Percentiles rank a stretch among this genome's conserved stretches.
Evolutionary conservation across 78 protist genomes (phyloP).

Genomic region (Dictyostelium citrinum): DNA sequence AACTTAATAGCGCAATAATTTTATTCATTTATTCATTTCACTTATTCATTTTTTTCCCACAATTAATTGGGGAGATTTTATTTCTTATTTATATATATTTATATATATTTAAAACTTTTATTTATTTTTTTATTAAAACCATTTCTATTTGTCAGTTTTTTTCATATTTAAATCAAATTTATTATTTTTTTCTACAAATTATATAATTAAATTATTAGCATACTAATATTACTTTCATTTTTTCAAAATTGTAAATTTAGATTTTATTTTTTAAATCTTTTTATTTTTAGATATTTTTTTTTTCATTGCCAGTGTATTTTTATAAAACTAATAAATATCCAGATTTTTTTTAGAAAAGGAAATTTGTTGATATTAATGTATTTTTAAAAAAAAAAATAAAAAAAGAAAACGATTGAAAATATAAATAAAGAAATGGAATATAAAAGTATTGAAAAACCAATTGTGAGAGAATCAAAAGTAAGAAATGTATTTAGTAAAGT

Average conservation of each 20-base stretch:
- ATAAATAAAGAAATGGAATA: slow-evolving; percentile 34
- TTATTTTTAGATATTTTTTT: not conserved
- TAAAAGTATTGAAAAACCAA: slow-evolving; percentile 49
- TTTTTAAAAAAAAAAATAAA: slow-evolving; percentile 2
- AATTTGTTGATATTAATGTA: not conserved
- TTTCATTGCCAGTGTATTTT: not conserved
- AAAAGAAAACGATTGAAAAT: not conserved
- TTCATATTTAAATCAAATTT: not conserved
- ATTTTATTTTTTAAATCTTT: not conserved
- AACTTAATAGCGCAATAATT: not conserved
- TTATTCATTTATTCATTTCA: not conserved
- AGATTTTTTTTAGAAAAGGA: not conserved
- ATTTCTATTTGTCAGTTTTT: not conserved
- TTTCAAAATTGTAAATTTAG: not conserved
- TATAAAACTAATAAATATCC: not conserved
- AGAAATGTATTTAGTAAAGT: slow-evolving; percentile 66
- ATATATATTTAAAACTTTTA: not conserved
- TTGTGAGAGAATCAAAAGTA: slow-evolving; percentile 70
- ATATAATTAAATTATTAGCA: not conserved
- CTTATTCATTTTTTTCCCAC: not conserved
- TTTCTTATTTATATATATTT: not conserved
- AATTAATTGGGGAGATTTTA: not conserved
- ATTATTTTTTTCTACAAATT: not conserved
- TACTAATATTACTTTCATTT: not conserved
- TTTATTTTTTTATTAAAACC: not conserved